Conservation (phyloP, 108 stramenopile genomes). For the Skeletonema marinoi region DNA sequence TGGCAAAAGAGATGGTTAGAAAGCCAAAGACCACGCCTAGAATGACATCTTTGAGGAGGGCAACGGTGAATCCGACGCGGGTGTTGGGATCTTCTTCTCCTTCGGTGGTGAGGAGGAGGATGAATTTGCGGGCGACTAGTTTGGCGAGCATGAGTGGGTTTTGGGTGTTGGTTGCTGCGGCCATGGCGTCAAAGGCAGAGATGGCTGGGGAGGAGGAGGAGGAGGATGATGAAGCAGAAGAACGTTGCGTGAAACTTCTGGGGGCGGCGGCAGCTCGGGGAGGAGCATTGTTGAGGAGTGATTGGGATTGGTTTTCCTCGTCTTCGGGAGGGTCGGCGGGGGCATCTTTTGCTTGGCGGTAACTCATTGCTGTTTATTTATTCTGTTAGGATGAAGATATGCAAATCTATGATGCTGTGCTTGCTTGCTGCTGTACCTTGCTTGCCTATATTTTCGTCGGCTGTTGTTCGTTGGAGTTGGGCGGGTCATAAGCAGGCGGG, state of each 20-base stretch:
- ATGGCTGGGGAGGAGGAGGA: neutral
- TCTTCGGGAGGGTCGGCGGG: neutral
- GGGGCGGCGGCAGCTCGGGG: neutral
- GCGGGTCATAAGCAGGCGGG: no score
- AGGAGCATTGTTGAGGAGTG: neutral
- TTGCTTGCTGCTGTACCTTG: no score
- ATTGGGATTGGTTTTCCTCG: neutral
- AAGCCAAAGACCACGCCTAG: conserved; percentile 25
- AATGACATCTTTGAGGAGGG: conserved; percentile 30
- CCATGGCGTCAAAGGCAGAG: neutral
- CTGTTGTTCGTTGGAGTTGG: no score
- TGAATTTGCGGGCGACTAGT: conserved; percentile 9
- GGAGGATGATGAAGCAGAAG: neutral
- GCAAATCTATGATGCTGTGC: no score
- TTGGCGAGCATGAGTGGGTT: conserved; percentile 29
- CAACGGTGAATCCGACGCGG: neutral
- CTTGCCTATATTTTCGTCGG: no score
- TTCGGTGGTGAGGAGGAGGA: neutral
- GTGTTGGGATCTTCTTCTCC: neutral
- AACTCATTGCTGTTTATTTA: neutral
- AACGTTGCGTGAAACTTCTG: neutral
- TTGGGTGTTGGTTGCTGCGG: neutral
- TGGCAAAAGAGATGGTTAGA: conserved; percentile 16
- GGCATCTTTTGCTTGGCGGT: neutral
- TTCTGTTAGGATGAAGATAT: no score